phyloP scores from a whole-genome alignment of 179 eudicot genomes.

The Spergularia azorica region DNA sequence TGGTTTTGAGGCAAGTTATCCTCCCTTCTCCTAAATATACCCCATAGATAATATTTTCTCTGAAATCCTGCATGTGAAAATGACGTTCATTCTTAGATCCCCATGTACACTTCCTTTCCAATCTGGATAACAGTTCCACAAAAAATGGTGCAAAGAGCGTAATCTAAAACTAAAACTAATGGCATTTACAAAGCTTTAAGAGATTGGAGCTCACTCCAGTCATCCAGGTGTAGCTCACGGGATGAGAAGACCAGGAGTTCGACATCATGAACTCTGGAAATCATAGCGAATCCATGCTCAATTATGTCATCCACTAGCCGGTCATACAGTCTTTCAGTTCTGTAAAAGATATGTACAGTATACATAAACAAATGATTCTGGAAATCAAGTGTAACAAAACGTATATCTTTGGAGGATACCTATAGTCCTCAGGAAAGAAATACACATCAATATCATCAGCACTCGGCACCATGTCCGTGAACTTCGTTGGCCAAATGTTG shows the following conservation, averaged over 20 bases:
- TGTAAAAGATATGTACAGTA: slow-evolving; percentile 9
- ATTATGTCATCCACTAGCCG: slow-evolving; percentile 32
- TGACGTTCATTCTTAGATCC: neutral
- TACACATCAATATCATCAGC: slow-evolving; percentile 21
- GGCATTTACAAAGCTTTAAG: neutral
- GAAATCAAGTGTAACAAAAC: neutral
- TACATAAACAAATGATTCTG: neutral
- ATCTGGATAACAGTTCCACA: neutral
- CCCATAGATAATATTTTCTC: slow-evolving; percentile 34
- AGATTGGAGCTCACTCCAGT: slow-evolving; percentile 30
- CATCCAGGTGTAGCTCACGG: slow-evolving; percentile 21
- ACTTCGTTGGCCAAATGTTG: slow-evolving; percentile 31
- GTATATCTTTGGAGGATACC: slow-evolving; percentile 10
- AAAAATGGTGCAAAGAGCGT: neutral
- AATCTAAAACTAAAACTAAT: neutral
- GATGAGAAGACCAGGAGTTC: slow-evolving; percentile 36
- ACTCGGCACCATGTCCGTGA: slow-evolving; percentile 23
- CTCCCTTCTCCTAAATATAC: slow-evolving; percentile 32
- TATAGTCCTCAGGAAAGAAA: slow-evolving; percentile 33
- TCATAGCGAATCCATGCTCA: slow-evolving; percentile 26
- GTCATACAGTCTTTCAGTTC: slow-evolving; percentile 34
- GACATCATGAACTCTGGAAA: slow-evolving; percentile 22
- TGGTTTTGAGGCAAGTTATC: slow-evolving; percentile 9
- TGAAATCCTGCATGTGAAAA: slow-evolving; percentile 32
- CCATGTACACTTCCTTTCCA: neutral